Evolutionary conservation across 2,329 filamentous ascomycete genomes (phyloP).

Genomic region (Saccharata proteae): DNA sequence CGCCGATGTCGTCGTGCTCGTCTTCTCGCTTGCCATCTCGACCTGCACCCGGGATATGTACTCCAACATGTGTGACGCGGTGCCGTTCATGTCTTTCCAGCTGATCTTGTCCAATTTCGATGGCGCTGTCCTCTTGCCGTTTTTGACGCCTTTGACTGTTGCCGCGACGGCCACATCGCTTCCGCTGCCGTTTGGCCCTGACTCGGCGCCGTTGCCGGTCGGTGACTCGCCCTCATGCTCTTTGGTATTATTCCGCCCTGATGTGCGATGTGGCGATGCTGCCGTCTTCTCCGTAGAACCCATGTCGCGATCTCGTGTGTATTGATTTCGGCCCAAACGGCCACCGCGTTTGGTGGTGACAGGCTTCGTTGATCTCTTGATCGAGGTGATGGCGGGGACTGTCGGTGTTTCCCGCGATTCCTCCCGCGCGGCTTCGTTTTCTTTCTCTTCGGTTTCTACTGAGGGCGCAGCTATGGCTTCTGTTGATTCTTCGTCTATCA

Average conservation of each 20-base stretch:
- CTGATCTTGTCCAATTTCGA: conserved; percentile 50
- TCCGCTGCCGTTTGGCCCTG: conserved; percentile 8
- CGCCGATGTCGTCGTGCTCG: conserved; percentile 8
- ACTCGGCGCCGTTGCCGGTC: conserved; percentile 16
- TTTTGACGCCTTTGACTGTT: conserved; percentile 21
- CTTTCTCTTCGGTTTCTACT: conserved; percentile 19
- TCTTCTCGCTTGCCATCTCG: conserved; percentile 57
- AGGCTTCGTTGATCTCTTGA: conserved; percentile 5
- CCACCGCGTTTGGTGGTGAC: conserved; percentile 5
- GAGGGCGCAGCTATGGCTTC: conserved; percentile 13
- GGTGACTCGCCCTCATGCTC: conserved; percentile 6
- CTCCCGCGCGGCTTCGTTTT: conserved; percentile 1
- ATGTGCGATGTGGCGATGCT: conserved; percentile 3
- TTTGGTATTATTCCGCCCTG: conserved; percentile 2
- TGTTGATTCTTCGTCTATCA: conserved; percentile 1
- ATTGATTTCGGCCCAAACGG: conserved; percentile 26
- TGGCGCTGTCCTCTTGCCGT: conserved; percentile 13
- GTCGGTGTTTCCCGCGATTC: conserved; percentile 6
- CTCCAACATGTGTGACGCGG: conserved; percentile 72
- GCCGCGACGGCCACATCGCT: conserved; percentile 30
- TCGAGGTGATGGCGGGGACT: conserved; percentile 1
- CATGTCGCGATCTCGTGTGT: conserved; percentile 18
- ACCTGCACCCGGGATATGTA: conserved; percentile 84
- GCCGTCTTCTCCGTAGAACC: conserved; percentile 4
- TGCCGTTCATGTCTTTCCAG: conserved; percentile 78